These are phyloP conservation scores for Nannochloropsis gaditana DNA, from an alignment of 108 stramenopile genomes.

Conservation along the genomic window DNA sequence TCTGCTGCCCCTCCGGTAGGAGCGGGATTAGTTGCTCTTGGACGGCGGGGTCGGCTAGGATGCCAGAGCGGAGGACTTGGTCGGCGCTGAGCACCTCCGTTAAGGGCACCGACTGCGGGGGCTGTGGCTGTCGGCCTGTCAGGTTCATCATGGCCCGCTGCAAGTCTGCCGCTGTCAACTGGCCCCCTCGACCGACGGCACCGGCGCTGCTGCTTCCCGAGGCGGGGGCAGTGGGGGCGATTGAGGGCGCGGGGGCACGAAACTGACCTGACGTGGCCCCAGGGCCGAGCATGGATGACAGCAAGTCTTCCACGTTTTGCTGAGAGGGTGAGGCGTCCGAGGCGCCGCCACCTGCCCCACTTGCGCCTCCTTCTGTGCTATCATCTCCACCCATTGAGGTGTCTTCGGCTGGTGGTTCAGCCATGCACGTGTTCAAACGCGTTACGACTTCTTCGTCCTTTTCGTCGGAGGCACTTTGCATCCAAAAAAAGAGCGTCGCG, in stretches of 20 bases:
- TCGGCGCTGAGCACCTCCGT: slow-evolving; percentile 32
- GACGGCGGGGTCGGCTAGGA: slow-evolving; percentile 47
- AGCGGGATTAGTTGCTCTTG: slow-evolving; percentile 40
- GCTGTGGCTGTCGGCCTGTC: slow-evolving; percentile 31
- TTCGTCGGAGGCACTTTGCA: slow-evolving; percentile 53
- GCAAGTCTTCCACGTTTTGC: slow-evolving; percentile 23
- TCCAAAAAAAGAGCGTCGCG: slow-evolving; percentile 57
- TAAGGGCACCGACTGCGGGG: slow-evolving; percentile 27
- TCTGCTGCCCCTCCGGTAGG: slow-evolving; percentile 45
- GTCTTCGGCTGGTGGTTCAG: slow-evolving; percentile 32
- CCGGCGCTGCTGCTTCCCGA: neutral
- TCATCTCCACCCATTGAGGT: neutral
- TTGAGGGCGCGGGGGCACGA: slow-evolving; percentile 17
- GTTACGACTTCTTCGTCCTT: slow-evolving; percentile 53
- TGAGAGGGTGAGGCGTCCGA: slow-evolving; percentile 23
- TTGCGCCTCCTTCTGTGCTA: neutral
- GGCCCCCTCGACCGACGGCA: slow-evolving; percentile 1
- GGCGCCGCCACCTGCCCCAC: slow-evolving; percentile 15
- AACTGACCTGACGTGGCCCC: neutral
- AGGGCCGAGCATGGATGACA: slow-evolving; percentile 1
- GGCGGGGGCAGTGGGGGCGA: neutral
- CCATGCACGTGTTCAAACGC: slow-evolving; percentile 36
- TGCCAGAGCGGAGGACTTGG: slow-evolving; percentile 31
- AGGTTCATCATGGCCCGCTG: slow-evolving; percentile 49
- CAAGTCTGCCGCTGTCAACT: slow-evolving; percentile 48